Conservation (phyloP, 768 basidiomycete genomes). For the Cystoderma amianthinum region DNA sequence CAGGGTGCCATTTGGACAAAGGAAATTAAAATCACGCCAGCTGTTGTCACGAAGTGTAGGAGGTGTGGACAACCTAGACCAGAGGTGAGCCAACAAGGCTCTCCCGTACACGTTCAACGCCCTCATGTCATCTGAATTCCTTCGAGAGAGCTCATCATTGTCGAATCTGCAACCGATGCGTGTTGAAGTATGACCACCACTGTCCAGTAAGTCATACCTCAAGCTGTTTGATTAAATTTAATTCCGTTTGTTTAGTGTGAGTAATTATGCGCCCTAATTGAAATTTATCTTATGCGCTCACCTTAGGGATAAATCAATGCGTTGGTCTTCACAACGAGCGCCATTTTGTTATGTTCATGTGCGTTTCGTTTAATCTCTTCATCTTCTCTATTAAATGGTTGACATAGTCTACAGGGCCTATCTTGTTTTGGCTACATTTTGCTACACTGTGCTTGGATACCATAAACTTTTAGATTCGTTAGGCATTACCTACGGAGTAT, state of each 20-base stretch:
- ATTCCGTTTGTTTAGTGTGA: too few relatives aligned
- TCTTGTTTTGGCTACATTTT: slow-evolving; percentile 65
- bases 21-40: slow-evolving; percentile 44
- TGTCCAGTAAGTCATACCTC: slow-evolving; percentile 64
- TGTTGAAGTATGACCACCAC: slow-evolving; percentile 88
- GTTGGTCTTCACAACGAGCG: slow-evolving; percentile 94
- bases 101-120: slow-evolving; percentile 1
- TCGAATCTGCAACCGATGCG: slow-evolving; percentile 83
- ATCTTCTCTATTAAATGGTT: neutral
- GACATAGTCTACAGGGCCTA: slow-evolving; percentile 52
- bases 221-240: too few relatives aligned
- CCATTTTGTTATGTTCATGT: slow-evolving; percentile 96
- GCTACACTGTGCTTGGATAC: slow-evolving; percentile 60
- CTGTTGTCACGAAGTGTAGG: slow-evolving; percentile 52
- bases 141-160: slow-evolving; percentile 93
- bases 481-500: slow-evolving; percentile 41
- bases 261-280: too few relatives aligned
- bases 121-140: too few relatives aligned
- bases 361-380: slow-evolving; percentile 16
- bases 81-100: slow-evolving; percentile 48
- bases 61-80: slow-evolving; percentile 68
- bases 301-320: slow-evolving; percentile 91
- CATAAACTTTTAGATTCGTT: slow-evolving; percentile 48
- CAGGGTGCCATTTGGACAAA: slow-evolving; percentile 41
- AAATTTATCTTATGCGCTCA: neutral